phyloP scores from a whole-genome alignment of 768 basidiomycete species.

The Lactifluus hygrophoroides region DNA sequence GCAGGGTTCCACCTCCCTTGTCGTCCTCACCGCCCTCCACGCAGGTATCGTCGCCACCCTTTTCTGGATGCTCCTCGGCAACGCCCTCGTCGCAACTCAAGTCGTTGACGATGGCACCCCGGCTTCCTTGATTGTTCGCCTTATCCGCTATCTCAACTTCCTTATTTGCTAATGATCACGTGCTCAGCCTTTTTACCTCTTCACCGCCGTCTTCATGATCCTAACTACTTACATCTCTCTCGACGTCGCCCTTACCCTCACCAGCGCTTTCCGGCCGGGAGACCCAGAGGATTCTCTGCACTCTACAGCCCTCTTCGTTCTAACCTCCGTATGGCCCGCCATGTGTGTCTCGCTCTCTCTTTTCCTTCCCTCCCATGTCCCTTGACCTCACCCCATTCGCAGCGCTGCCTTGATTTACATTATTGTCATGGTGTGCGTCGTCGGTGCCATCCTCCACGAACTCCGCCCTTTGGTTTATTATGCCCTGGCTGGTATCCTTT shows the following conservation, averaged over 20 bases:
- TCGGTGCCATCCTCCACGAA: slow-evolving; percentile 69
- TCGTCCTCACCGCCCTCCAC: slow-evolving; percentile 69
- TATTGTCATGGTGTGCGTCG: slow-evolving; percentile 70
- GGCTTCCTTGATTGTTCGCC: slow-evolving; percentile 54
- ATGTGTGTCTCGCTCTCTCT: slow-evolving; percentile 39
- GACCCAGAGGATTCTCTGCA: slow-evolving; percentile 46
- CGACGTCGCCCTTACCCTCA: slow-evolving; percentile 68
- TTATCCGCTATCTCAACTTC: not conserved
- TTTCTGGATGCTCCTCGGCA: slow-evolving; percentile 74
- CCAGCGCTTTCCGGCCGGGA: slow-evolving; percentile 50
- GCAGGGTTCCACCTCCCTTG: slow-evolving; percentile 67
- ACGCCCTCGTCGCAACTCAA: slow-evolving; percentile 77
- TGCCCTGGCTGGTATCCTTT: slow-evolving; percentile 61
- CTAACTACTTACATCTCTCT: slow-evolving; percentile 78
- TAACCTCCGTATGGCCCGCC: slow-evolving; percentile 75
- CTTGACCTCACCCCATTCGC: not conserved
- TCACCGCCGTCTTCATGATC: slow-evolving; percentile 53
- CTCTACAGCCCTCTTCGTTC: slow-evolving; percentile 70
- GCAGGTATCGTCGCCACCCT: slow-evolving; percentile 66
- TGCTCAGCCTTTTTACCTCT: slow-evolving; percentile 51
- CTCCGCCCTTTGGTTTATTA: slow-evolving; percentile 74
- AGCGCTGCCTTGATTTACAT: slow-evolving; percentile 67
- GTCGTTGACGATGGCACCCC: slow-evolving; percentile 86
- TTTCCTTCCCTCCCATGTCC: not conserved
- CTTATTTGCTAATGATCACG: not conserved